phyloP scores from a whole-genome alignment of 2,329 filamentous ascomycete species.

The Xylaria sp. region DNA sequence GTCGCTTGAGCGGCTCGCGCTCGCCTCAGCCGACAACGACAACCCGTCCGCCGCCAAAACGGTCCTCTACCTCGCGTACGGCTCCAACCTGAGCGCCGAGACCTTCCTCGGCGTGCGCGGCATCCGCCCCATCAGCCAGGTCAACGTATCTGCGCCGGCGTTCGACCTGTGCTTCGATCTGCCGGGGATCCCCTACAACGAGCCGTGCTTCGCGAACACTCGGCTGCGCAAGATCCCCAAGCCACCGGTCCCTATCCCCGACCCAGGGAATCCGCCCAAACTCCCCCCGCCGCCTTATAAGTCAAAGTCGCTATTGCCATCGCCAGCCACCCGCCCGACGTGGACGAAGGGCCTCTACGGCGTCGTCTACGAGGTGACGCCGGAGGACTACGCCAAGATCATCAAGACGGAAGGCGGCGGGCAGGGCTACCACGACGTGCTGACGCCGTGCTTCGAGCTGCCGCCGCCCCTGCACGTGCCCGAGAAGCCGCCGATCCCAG shows the following conservation, averaged over 20 bases:
- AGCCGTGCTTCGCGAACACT: slow-evolving; percentile 93
- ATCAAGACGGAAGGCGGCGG: slow-evolving; percentile 92
- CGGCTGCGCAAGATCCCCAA: slow-evolving; percentile 66
- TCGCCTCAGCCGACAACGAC: slow-evolving; percentile 45
- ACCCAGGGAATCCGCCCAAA: slow-evolving; percentile 36
- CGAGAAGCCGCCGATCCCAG: slow-evolving; percentile 65
- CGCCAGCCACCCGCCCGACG: slow-evolving; percentile 54
- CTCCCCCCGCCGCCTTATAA: slow-evolving; percentile 48
- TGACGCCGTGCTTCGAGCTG: slow-evolving; percentile 81
- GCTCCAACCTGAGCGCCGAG: slow-evolving; percentile 84
- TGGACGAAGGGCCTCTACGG: slow-evolving; percentile 90
- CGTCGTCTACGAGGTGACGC: slow-evolving; percentile 94
- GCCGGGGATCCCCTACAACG: slow-evolving; percentile 83
- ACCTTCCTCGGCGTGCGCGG: slow-evolving; percentile 83
- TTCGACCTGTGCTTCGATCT: slow-evolving; percentile 86
- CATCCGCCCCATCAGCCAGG: slow-evolving; percentile 81
- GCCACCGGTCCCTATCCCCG: slow-evolving; percentile 44
- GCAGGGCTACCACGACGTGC: slow-evolving; percentile 82
- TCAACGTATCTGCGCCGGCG: slow-evolving; percentile 84
- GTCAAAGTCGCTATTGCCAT: slow-evolving; percentile 26
- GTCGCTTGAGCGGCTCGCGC: slow-evolving; percentile 54
- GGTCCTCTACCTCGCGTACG: slow-evolving; percentile 87
- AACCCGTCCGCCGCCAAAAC: slow-evolving; percentile 54
- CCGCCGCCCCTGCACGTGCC: slow-evolving; percentile 70
- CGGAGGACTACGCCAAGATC: slow-evolving; percentile 83